Conservation (phyloP, 2,329 filamentous ascomycete genomes). For the Coniochaeta sp. region DNA sequence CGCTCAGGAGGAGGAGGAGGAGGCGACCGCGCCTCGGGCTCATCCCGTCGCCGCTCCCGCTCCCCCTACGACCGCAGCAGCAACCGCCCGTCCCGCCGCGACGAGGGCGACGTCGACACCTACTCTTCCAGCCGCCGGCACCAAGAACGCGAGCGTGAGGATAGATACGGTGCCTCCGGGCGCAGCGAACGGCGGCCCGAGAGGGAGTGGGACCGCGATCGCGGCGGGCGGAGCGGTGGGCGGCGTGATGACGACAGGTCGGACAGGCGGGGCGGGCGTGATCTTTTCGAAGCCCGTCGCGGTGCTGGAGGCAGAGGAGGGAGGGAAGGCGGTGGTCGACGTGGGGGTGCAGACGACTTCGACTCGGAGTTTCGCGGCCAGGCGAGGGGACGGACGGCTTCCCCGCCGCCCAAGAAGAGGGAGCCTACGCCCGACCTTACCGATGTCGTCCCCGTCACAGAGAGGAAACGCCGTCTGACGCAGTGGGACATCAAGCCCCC, state of each 20-base stretch:
- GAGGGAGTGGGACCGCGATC: slow-evolving; percentile 71
- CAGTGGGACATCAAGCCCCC: slow-evolving; percentile 99
- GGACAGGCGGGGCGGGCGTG: slow-evolving; percentile 38
- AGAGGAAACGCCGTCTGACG: slow-evolving; percentile 85
- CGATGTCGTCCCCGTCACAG: slow-evolving; percentile 71
- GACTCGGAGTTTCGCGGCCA: slow-evolving; percentile 36
- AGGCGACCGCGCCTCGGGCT: slow-evolving; percentile 17
- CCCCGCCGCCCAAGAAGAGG: slow-evolving; percentile 79
- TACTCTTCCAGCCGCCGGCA: slow-evolving; percentile 93
- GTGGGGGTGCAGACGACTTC: slow-evolving; percentile 29
- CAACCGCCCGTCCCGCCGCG: slow-evolving; percentile 61
- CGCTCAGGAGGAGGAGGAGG: slow-evolving; percentile 22
- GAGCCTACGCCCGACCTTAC: slow-evolving; percentile 95
- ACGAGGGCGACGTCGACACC: slow-evolving; percentile 66
- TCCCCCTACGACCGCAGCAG: slow-evolving; percentile 71
- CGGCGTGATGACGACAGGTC: slow-evolving; percentile 60
- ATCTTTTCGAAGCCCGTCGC: slow-evolving; percentile 56
- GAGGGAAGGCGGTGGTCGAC: slow-evolving; percentile 45
- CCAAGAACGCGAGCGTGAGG: slow-evolving; percentile 87
- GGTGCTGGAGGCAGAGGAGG: slow-evolving; percentile 56
- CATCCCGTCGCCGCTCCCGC: slow-evolving; percentile 69
- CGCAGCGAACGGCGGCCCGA: slow-evolving; percentile 42
- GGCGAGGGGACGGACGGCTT: slow-evolving; percentile 60
- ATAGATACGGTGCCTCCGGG: slow-evolving; percentile 68
- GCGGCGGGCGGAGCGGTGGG: slow-evolving; percentile 53